Conservation (phyloP, 208 protist genomes). For the Leishmania major region DNA sequence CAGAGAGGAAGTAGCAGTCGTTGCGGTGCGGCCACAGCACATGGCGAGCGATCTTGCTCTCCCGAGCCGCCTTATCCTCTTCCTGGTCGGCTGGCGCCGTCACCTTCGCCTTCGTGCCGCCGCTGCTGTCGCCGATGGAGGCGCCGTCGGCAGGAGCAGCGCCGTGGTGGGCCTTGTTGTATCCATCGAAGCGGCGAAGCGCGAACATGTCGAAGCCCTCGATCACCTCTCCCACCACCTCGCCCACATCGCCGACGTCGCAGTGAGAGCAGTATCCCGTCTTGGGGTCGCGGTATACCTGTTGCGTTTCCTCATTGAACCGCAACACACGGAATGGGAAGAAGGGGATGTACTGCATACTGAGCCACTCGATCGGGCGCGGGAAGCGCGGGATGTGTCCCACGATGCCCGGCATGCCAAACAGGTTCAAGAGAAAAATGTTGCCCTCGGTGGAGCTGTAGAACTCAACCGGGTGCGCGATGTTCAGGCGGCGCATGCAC, state of each 20-base stretch:
- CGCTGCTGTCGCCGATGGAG: constrained; percentile 2
- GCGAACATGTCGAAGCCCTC: constrained; percentile 65
- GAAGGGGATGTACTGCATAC: constrained; percentile 40
- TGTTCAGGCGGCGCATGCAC: constrained; percentile 50
- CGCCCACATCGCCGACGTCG: constrained; percentile 45
- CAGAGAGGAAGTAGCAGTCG: constrained; percentile 70
- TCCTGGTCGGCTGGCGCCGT: constrained; percentile 17
- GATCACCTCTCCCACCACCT: constrained; percentile 57
- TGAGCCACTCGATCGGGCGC: constrained; percentile 30
- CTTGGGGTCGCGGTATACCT: constrained; percentile 49
- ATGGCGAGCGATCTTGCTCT: constrained; percentile 47
- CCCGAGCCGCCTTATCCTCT: constrained; percentile 20
- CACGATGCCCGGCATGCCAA: constrained; percentile 50
- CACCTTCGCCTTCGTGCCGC: not conserved
- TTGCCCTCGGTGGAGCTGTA: constrained; percentile 91
- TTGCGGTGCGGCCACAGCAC: constrained; percentile 53
- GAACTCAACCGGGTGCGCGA: constrained; percentile 76
- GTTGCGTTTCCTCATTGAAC: constrained; percentile 51
- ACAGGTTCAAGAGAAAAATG: constrained; percentile 68
- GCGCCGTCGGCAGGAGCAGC: not conserved
- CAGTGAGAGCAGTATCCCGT: constrained; percentile 40
- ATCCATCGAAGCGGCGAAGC: constrained; percentile 73
- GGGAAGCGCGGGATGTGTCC: constrained; percentile 65
- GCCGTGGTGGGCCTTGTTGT: constrained; percentile 38
- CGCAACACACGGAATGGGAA: constrained; percentile 53